Percentiles rank a stretch among this genome's conserved stretches.
These are phyloP conservation scores for Tripterygium wilfordii DNA, from an alignment of 177 flowering plant genomes.

Conservation along the genomic window DNA sequence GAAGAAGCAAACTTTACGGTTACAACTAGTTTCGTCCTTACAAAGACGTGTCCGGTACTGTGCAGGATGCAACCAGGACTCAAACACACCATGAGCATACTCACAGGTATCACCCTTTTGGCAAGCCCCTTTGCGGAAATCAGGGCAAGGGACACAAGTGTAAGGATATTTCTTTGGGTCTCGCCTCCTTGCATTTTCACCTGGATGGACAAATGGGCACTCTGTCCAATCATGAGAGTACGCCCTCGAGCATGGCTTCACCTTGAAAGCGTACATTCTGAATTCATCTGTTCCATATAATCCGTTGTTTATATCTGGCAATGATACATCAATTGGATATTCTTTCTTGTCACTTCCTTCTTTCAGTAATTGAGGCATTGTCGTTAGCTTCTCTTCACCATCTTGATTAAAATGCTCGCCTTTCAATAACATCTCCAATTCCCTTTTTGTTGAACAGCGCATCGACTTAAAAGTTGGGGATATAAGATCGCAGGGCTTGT, in stretches of 20 bases:
- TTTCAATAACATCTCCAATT: slow-evolving; percentile 48
- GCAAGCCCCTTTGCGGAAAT: slow-evolving; percentile 82
- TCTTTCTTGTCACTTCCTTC: slow-evolving; percentile 69
- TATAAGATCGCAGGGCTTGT: slow-evolving; percentile 46
- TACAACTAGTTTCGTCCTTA: slow-evolving; percentile 84
- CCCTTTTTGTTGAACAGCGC: slow-evolving; percentile 25
- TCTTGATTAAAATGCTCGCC: slow-evolving; percentile 19
- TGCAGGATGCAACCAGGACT: slow-evolving; percentile 98
- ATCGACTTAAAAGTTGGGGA: slow-evolving; percentile 19
- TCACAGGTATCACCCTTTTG: slow-evolving; percentile 77
- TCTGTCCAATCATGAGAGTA: slow-evolving; percentile 99
- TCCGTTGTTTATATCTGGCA: slow-evolving; percentile 88
- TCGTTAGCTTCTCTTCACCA: slow-evolving; percentile 18
- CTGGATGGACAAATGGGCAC: slow-evolving; percentile 96
- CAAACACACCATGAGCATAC: slow-evolving; percentile 95
- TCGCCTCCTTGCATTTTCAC: slow-evolving; percentile 91
- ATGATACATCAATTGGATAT: slow-evolving; percentile 59
- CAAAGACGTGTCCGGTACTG: slow-evolving; percentile 90
- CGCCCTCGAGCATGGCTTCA: slow-evolving; percentile 94
- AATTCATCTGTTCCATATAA: slow-evolving; percentile 84
- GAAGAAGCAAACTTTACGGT: slow-evolving; percentile 85
- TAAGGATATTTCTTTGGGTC: slow-evolving; percentile 84
- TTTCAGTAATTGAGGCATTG: slow-evolving; percentile 18
- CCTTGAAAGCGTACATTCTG: slow-evolving; percentile 90
- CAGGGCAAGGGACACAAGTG: slow-evolving; percentile 96